Evolutionary conservation across 106 monocot species (phyloP).

Genomic region (Dactylorhiza incarnata): DNA sequence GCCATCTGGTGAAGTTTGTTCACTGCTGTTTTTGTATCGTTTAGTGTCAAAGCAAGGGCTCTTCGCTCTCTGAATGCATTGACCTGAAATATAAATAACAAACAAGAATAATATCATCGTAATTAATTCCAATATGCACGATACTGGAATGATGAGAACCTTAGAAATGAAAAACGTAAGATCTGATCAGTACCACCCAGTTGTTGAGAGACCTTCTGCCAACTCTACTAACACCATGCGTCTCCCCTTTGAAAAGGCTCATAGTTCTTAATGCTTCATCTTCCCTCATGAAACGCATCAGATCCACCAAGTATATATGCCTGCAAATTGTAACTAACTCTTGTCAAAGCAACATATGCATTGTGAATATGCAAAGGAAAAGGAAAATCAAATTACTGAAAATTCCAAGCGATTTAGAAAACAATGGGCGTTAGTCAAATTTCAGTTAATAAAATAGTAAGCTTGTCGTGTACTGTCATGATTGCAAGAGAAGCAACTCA

Average conservation of each 20-base stretch:
- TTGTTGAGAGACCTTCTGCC: constrained; percentile 64
- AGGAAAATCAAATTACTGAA: not conserved
- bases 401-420: not conserved
- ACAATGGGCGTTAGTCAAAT: not conserved
- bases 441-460: not conserved
- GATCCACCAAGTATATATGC: constrained; percentile 61
- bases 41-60: constrained; percentile 71
- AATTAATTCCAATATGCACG: not conserved
- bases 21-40: constrained; percentile 92
- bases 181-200: constrained; percentile 67
- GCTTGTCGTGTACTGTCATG: not conserved
- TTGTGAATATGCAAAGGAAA: not conserved
- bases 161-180: not conserved
- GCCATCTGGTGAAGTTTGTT: constrained; percentile 85
- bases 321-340: constrained; percentile 18
- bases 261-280: constrained; percentile 69
- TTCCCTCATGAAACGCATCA: constrained; percentile 79
- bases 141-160: not conserved
- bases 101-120: not conserved
- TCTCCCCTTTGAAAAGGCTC: constrained; percentile 57
- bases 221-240: constrained; percentile 40
- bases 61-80: constrained; percentile 80
- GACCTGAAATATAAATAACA: constrained; percentile 32
- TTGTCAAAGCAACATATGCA: not conserved
- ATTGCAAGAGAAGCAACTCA: not conserved